Evolutionary conservation across 2,329 filamentous ascomycete genomes (phyloP), one percentile per base, ranked within the genome.

Genomic region (Talaromyces albobiverticillius): DNA sequence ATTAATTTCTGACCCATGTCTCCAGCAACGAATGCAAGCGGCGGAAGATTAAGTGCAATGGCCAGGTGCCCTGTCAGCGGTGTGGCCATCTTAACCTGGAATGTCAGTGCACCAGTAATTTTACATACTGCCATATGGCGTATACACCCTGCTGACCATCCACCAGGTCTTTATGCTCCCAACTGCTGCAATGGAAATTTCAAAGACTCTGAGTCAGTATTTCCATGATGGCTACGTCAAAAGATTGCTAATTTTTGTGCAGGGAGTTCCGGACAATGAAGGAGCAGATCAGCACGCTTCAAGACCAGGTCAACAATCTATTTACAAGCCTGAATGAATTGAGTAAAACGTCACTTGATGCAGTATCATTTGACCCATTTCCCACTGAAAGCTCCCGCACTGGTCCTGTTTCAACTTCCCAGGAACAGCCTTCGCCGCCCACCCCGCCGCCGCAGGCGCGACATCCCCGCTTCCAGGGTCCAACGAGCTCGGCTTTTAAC

Each of bases 191-290:
- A 72, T 58, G 92, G 84, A 76, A 90, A 83, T 70, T 91, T 96
- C 79, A 94, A 93, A 71, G 92, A 96, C 64, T 91, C 90, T 45
- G 89, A 95, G 77, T 81, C 69, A 56, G 77, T 67, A 18, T 5
- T 31, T 41, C 31, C 18, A 20, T 10, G 11, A n/a, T 5, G 18
- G 25, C n/a, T 2, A 14, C 14, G n/a, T n/a, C 14, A 25, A 41
- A 41, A 38, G 29, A 20, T 20, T 29, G 26, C 46, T 55, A 32
- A 51, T 34, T n/a, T 10, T 32, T 31, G 18, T n/a, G 20, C 46
- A 82, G 79, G 9, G 92, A 96, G 69, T 96, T 91, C 77, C 89
- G 85, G 65, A 82, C 85, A 34, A 90, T 96, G 85, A 83, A 84
- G 52, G 78, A 81, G 31, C 88, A 94, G 61, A 83, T 96, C 56